These are phyloP conservation scores for Solanum microdontum DNA, from an alignment of 257 asterid species.

Conservation along the genomic window DNA sequence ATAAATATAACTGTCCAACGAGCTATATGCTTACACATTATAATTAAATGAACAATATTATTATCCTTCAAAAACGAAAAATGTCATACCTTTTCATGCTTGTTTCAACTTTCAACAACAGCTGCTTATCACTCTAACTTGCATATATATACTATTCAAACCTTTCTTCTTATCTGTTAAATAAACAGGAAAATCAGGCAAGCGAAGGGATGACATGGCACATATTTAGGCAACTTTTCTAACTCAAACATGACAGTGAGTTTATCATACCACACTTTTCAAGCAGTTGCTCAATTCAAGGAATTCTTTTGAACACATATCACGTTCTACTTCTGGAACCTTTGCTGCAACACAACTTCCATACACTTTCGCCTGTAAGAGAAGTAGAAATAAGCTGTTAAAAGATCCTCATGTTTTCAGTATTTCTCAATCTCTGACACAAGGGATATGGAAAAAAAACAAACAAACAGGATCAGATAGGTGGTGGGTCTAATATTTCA, in stretches of 20 bases:
- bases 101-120: background rate
- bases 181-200: conserved; percentile 4
- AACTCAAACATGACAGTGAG: background rate
- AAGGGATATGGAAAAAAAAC: background rate
- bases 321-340: conserved; percentile 74
- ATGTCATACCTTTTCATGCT: conserved; percentile 2
- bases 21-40: background rate
- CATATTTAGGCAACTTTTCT: background rate
- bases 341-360: conserved; percentile 77
- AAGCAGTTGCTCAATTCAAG: conserved; percentile 61
- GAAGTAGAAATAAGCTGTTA: background rate
- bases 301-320: conserved; percentile 80
- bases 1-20: background rate
- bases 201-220: background rate
- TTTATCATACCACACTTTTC: conserved; percentile 57
- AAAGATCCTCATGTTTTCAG: background rate
- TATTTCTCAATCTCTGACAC: background rate
- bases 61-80: background rate
- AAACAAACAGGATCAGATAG: background rate
- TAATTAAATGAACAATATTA: background rate
- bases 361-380: conserved; percentile 60
- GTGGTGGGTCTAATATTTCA: background rate
- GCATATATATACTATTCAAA: conserved; percentile 19
- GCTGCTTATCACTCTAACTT: background rate
- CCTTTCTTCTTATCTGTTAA: conserved; percentile 55